Percentiles rank a stretch among this genome's conserved stretches.
These are phyloP conservation scores for Metschnikowia noctiluminum DNA, from an alignment of 805 yeast genomes.

Conservation along the genomic window DNA sequence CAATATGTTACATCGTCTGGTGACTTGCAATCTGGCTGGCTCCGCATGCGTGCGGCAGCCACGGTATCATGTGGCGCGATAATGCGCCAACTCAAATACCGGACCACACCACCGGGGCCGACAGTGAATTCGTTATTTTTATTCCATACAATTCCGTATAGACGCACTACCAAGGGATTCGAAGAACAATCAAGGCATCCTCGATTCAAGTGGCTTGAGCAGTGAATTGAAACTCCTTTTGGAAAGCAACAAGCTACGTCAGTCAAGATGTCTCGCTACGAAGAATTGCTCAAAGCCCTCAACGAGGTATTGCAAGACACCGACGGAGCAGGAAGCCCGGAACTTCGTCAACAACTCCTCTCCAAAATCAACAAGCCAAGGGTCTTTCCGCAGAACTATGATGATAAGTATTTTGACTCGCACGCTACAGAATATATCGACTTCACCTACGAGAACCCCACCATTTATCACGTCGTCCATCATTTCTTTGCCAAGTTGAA, in stretches of 20 bases:
- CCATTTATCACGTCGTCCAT: constrained; percentile 68
- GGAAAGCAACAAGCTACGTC: too few relatives aligned
- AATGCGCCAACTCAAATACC: constrained; percentile 1
- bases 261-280: constrained; percentile 10
- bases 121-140: too few relatives aligned
- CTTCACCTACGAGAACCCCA: constrained; percentile 71
- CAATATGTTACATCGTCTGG: too few relatives aligned
- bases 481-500: constrained; percentile 47
- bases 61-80: constrained; percentile 14
- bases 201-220: too few relatives aligned
- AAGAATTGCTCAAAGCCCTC: constrained; percentile 14
- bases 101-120: background rate
- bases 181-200: too few relatives aligned
- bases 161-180: too few relatives aligned
- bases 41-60: constrained; percentile 4
- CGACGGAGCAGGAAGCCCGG: constrained; percentile 5
- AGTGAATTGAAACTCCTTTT: too few relatives aligned
- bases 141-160: too few relatives aligned
- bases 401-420: constrained; percentile 20
- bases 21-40: background rate
- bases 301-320: constrained; percentile 10
- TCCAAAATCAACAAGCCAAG: constrained; percentile 6
- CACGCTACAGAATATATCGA: constrained; percentile 54
- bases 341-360: constrained; percentile 10
- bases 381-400: constrained; percentile 9